phyloP scores from a whole-genome alignment of 805 yeast species.

The Candida nanaspora region DNA sequence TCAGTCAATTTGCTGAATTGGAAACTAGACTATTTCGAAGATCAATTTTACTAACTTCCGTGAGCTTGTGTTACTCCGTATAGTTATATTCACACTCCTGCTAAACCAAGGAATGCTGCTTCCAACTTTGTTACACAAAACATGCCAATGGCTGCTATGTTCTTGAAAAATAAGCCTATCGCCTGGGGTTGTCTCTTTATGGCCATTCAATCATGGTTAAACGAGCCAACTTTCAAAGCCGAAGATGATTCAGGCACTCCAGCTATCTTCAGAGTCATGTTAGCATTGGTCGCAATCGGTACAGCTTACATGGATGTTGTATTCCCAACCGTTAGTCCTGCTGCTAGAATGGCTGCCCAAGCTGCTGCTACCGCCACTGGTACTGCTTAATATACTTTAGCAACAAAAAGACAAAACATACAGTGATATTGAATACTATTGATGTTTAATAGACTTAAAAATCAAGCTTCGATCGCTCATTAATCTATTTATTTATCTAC shows the following conservation, averaged over 20 bases:
- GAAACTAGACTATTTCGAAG: no score
- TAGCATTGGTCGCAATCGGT: constrained; percentile 38
- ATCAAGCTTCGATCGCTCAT: no score
- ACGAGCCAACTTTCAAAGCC: constrained; percentile 24
- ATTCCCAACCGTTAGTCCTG: constrained; percentile 37
- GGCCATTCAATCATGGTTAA: constrained; percentile 43
- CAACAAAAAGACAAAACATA: no score
- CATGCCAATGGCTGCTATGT: constrained; percentile 60
- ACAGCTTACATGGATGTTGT: constrained; percentile 46
- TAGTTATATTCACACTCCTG: constrained; percentile 41
- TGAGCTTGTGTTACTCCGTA: no score
- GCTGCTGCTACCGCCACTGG: constrained; percentile 6
- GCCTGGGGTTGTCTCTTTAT: constrained; percentile 50
- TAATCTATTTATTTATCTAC: no score
- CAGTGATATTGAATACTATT: no score
- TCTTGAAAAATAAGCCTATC: constrained; percentile 46
- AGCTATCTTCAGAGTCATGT: constrained; percentile 36
- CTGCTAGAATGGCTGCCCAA: constrained; percentile 17
- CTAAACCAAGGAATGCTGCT: constrained; percentile 37
- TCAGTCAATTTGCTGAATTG: no score
- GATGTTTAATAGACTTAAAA: no score
- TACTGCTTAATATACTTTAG: neutral
- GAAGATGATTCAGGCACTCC: constrained; percentile 32
- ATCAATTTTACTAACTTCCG: no score
- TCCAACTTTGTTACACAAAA: constrained; percentile 42